Conservation (phyloP, 202 grass and related monocot genomes). For the Schoenoplectus tabernaemontani region DNA sequence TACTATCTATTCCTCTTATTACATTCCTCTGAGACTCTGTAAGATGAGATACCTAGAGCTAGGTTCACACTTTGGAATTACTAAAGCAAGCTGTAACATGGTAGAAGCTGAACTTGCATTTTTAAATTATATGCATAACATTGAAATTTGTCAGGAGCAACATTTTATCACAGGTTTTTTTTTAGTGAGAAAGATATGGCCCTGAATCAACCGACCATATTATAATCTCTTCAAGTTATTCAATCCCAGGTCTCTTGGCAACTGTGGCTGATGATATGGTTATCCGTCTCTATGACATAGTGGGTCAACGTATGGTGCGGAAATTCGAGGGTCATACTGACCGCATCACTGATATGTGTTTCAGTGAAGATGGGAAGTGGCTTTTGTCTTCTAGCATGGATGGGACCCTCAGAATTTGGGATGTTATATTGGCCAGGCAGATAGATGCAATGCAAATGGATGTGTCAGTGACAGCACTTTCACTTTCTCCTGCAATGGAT, state of each 20-base stretch:
- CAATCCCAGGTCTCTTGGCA: conserved; percentile 71
- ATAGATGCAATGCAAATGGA: conserved; percentile 92
- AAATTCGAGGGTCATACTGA: conserved; percentile 89
- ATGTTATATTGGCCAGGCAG: conserved; percentile 84
- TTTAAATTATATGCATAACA: not conserved
- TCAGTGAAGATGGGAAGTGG: conserved; percentile 98
- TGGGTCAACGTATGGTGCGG: conserved; percentile 69
- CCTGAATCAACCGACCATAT: not conserved
- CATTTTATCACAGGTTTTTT: not conserved
- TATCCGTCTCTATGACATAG: conserved; percentile 63
- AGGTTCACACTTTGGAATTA: not conserved
- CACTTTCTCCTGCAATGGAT: conserved; percentile 91
- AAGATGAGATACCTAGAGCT: not conserved
- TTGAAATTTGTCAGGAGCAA: not conserved
- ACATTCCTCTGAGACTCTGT: not conserved
- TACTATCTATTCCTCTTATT: not conserved
- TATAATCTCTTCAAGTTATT: conserved; percentile 21
- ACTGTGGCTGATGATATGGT: conserved; percentile 73
- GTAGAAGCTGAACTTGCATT: not conserved
- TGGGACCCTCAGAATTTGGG: conserved; percentile 95
- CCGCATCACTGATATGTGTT: conserved; percentile 79
- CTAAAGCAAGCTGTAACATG: not conserved
- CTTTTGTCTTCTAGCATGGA: conserved; percentile 91
- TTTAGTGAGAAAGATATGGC: not conserved
- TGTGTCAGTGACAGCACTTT: conserved; percentile 69